Evolutionary conservation across 2,329 filamentous ascomycete species (phyloP), one percentile per base, ranked within the genome.

Genomic region (Chrysoporthe puriensis): DNA sequence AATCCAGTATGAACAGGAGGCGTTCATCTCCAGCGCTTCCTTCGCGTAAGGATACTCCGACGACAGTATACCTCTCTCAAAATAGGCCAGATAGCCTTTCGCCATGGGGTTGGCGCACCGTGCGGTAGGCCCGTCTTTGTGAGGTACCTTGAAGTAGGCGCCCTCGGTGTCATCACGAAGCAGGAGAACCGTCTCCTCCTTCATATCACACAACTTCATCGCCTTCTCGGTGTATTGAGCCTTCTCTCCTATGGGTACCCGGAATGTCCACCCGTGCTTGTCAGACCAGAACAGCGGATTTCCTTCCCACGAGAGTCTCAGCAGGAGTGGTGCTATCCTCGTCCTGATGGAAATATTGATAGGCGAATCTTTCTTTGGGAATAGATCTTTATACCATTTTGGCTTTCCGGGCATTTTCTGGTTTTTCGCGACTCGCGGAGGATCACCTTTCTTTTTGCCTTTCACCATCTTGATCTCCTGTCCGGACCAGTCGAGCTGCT

Each of bases 1-100:
- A 73, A 99, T 98, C 96, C 96, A 99, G 79, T 99, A 99, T 0
- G 95, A 98, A 77, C 96, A 99, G 0, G 94, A 97, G 0, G 96
- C 94, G 73, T 99, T 99, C 96, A 99, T 99, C 73, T 98, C 92
- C 56, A 99, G 82, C 0, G 96, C 96, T 77, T 97, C 94, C 75
- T 96, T 98, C 0, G 96, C 96, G 74, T 97, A 95, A 0, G 89
- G 77, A 74, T 91, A 98, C 77, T 97, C 91, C 0, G 95, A 98
- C 0, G 93, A 92, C 3, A 99, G 82, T 0, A 86, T 92, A 0
- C 94, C 95, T 46, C 91, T 92, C 74, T 99, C 96, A 74, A 99
- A 98, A 77, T 96, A 97, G 63, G 89, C 79, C 67, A 97, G 82
- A 73, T 98, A 99, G 13, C 91, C 88, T 79, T 99, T 99, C 8